Percentiles rank a stretch among this genome's conserved stretches.
Evolutionary conservation across 2,329 filamentous ascomycete species (phyloP).

Genomic region (Fonsecaea pugnacius): DNA sequence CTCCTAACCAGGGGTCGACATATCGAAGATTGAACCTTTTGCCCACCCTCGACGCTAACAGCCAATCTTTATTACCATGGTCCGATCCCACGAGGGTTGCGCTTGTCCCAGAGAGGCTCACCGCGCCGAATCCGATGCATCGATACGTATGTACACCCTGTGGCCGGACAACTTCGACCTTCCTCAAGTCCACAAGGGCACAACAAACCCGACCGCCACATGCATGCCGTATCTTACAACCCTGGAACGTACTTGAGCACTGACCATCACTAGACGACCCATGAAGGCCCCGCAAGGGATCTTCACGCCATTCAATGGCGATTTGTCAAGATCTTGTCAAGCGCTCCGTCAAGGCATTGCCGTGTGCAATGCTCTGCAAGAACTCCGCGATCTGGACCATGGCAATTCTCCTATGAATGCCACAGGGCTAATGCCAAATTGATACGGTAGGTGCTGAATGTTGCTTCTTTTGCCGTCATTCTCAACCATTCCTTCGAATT

Average conservation of each 20-base stretch:
- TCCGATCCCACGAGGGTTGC: not conserved
- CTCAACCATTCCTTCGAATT: not conserved
- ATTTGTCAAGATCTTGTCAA: not conserved
- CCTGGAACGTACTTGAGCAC: not conserved
- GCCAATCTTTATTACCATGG: not conserved
- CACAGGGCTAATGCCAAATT: not conserved
- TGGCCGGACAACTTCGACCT: not conserved
- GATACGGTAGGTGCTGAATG: not conserved
- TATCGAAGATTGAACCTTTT: not conserved
- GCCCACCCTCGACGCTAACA: not conserved
- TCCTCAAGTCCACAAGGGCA: slow-evolving; percentile 3
- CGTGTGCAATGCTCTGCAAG: no score
- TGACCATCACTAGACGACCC: not conserved
- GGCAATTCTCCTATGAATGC: not conserved
- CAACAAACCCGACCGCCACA: not conserved
- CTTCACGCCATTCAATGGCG: not conserved
- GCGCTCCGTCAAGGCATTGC: no score
- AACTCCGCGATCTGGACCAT: not conserved
- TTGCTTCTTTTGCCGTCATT: not conserved
- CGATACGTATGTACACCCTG: not conserved
- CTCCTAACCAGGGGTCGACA: not conserved
- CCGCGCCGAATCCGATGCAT: not conserved
- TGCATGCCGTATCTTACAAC: not conserved
- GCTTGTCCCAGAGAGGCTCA: slow-evolving; percentile 4
- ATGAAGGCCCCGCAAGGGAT: not conserved